A percentile compares a stretch with the other conserved stretches of the same genome.
Evolutionary conservation across 495 filamentous ascomycete species (phyloP).

Genomic region (Xylaria telfairii): DNA sequence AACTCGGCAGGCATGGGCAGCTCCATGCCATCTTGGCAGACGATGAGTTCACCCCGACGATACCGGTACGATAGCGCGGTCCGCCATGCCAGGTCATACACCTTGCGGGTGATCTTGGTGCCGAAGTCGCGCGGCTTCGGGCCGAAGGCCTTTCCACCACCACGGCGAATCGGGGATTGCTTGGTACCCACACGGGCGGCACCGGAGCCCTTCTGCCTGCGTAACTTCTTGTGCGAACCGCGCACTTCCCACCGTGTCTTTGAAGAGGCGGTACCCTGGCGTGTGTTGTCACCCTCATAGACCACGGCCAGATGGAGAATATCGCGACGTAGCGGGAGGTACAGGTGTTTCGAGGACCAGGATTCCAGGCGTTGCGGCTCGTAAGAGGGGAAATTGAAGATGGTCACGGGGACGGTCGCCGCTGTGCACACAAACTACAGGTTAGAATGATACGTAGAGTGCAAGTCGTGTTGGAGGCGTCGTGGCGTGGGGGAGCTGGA

Average conservation of each 20-base stretch:
- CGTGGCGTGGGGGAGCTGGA: slow-evolving; percentile 25
- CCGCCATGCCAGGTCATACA: slow-evolving; percentile 96
- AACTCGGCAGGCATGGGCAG: slow-evolving; percentile 58
- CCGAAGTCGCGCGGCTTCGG: slow-evolving; percentile 89
- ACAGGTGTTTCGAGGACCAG: slow-evolving; percentile 81
- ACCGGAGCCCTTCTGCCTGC: slow-evolving; percentile 85
- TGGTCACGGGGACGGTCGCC: slow-evolving; percentile 73
- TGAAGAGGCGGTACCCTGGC: slow-evolving; percentile 83
- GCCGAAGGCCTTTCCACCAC: slow-evolving; percentile 86
- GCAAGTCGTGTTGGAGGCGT: no score
- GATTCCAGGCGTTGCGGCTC: slow-evolving; percentile 80
- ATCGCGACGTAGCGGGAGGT: slow-evolving; percentile 86
- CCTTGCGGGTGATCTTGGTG: slow-evolving; percentile 80
- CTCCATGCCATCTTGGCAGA: slow-evolving; percentile 76
- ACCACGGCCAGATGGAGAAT: slow-evolving; percentile 91
- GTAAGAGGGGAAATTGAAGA: slow-evolving; percentile 89
- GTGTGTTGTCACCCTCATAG: slow-evolving; percentile 89
- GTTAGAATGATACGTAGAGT: slow-evolving; percentile 33
- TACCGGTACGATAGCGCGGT: slow-evolving; percentile 93
- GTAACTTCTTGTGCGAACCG: slow-evolving; percentile 78
- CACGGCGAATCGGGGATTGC: slow-evolving; percentile 81
- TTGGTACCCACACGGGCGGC: slow-evolving; percentile 77
- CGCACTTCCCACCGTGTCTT: slow-evolving; percentile 86
- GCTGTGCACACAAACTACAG: slow-evolving; percentile 40
- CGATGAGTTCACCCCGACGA: slow-evolving; percentile 80